A percentile compares a stretch with the other conserved stretches of the same genome.
These are phyloP conservation scores for Pseudogymnoascus sp. DNA, from an alignment of 2,329 filamentous ascomycete species.

Conservation along the genomic window DNA sequence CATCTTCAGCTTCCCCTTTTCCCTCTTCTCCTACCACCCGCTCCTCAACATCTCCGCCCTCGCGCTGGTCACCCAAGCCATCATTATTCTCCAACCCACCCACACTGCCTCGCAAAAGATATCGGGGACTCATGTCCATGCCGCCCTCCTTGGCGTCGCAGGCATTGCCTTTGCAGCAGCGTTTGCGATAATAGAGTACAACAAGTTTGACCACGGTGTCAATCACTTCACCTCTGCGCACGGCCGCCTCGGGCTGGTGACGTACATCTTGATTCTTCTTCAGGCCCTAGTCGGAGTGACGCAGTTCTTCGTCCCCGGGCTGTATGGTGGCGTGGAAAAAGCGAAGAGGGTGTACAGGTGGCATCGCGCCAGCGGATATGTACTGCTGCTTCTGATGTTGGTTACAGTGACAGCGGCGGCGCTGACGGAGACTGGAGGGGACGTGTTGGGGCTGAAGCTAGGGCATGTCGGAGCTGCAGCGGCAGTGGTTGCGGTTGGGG, in stretches of 20 bases:
- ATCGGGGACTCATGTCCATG: constrained; percentile 54
- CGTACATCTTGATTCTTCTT: constrained; percentile 58
- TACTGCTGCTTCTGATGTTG: constrained; percentile 60
- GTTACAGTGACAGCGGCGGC: constrained; percentile 68
- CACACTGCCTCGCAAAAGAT: constrained; percentile 67
- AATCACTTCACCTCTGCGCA: constrained; percentile 74
- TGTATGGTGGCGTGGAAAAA: constrained; percentile 71
- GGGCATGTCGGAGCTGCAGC: constrained; percentile 66
- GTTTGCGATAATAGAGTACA: constrained; percentile 67
- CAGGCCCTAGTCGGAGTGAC: constrained; percentile 76
- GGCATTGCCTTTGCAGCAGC: constrained; percentile 48
- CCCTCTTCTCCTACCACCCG: constrained; percentile 84
- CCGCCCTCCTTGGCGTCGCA: constrained; percentile 54
- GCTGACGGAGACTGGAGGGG: constrained; percentile 64
- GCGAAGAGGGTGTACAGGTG: constrained; percentile 87
- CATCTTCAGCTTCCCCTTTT: constrained; percentile 60
- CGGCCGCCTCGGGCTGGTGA: constrained; percentile 71
- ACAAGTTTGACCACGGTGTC: constrained; percentile 64
- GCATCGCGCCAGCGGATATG: constrained; percentile 71
- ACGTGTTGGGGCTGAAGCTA: constrained; percentile 60
- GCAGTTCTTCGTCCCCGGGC: constrained; percentile 64
- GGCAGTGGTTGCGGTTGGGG: constrained; percentile 59
- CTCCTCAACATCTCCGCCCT: constrained; percentile 61
- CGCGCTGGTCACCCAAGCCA: constrained; percentile 67
- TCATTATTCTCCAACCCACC: constrained; percentile 83